Evolutionary conservation across 75 land plant species (phyloP).

Genomic region (Ceratopteris richardii): DNA sequence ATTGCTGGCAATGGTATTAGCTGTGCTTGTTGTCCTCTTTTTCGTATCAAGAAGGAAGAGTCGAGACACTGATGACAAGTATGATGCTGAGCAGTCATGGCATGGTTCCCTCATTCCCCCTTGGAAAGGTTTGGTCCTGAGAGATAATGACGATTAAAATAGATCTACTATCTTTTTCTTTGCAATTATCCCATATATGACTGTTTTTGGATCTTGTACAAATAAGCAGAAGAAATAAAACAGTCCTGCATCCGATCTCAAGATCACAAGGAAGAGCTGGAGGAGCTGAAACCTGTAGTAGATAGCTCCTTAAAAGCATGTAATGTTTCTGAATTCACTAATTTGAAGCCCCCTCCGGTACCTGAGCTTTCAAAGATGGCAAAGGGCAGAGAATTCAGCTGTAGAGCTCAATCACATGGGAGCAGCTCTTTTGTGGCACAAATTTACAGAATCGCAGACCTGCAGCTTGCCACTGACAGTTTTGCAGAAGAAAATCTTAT

Average conservation of each 20-base stretch:
- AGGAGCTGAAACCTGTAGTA: conserved; percentile 2
- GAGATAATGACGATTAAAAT: too few species aligned
- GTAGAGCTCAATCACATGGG: conserved; percentile 4
- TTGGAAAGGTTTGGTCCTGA: conserved; percentile 2
- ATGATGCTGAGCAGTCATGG: neutral
- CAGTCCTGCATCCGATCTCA: too few species aligned
- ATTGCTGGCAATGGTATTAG: conserved; percentile 8
- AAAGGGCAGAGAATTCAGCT: conserved; percentile 5
- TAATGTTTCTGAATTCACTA: too few species aligned
- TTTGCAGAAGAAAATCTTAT: conserved; percentile 58
- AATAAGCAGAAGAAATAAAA: too few species aligned
- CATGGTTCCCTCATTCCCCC: neutral
- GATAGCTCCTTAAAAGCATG: conserved; percentile 7
- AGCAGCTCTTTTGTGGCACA: conserved; percentile 15
- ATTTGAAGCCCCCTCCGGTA: conserved; percentile 22
- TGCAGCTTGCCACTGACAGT: conserved; percentile 67
- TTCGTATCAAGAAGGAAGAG: conserved; percentile 8
- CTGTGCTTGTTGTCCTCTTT: conserved; percentile 20
- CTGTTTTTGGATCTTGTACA: too few species aligned
- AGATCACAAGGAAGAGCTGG: too few species aligned
- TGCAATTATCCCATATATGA: too few species aligned
- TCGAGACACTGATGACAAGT: neutral
- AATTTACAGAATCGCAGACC: conserved; percentile 44
- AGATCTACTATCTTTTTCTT: too few species aligned
- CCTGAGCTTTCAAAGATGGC: neutral